phyloP scores from a whole-genome alignment of 208 protist genomes.

The Phytomonas francai region DNA sequence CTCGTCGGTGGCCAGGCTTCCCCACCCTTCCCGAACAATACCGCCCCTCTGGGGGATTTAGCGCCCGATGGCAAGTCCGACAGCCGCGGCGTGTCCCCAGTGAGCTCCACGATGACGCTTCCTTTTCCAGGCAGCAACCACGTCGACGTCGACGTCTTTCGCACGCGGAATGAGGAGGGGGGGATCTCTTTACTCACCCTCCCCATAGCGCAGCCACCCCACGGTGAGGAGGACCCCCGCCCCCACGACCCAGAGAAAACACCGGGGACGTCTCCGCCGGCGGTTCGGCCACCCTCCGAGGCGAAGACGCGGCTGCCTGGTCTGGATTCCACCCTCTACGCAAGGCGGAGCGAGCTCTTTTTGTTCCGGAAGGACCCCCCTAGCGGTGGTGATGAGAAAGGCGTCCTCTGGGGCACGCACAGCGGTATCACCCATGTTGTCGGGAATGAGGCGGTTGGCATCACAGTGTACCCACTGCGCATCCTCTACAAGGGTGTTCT shows the following conservation, averaged over 20 bases:
- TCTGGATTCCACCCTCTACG: neutral
- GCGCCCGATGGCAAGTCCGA: neutral
- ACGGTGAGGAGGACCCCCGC: neutral
- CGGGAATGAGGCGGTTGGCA: conserved; percentile 15
- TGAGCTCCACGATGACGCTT: too few species aligned
- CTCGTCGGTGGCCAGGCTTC: neutral
- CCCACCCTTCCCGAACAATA: too few species aligned
- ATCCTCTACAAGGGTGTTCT: conserved; percentile 31
- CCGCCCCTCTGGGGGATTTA: too few species aligned
- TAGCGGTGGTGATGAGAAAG: neutral
- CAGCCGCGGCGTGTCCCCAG: neutral
- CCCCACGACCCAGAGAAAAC: too few species aligned
- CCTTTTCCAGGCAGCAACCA: neutral
- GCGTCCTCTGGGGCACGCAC: neutral
- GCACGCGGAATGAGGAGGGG: too few species aligned
- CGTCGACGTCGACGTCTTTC: neutral
- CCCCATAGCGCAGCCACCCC: too few species aligned
- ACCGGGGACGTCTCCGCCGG: neutral
- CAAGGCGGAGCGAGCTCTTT: neutral
- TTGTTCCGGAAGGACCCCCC: neutral
- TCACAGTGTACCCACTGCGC: conserved; percentile 45
- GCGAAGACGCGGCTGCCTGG: neutral
- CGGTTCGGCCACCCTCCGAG: neutral
- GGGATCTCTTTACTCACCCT: too few species aligned
- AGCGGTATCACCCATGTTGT: neutral